phyloP scores from a whole-genome alignment of 352 stramenopile genomes.

The Phytophthora agathidicida region DNA sequence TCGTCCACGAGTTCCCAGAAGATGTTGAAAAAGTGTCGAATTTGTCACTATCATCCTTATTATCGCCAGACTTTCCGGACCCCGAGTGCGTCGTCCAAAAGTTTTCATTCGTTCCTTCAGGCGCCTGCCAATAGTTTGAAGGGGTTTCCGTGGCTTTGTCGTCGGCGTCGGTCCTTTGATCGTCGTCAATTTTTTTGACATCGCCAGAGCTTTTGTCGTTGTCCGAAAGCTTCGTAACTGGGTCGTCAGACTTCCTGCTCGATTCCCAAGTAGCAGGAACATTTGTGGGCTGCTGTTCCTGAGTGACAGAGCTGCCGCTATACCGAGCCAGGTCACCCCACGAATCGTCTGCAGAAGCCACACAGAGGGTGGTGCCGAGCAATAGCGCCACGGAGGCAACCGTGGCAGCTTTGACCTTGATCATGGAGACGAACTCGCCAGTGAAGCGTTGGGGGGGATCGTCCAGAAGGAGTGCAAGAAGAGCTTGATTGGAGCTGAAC shows the following conservation, averaged over 20 bases:
- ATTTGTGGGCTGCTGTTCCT: constrained; percentile 20
- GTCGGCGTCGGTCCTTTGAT: not conserved
- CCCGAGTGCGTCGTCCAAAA: constrained; percentile 14
- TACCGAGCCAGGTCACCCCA: constrained; percentile 24
- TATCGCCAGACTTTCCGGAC: constrained; percentile 9
- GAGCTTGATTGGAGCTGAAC: constrained; percentile 8
- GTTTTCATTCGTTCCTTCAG: not conserved
- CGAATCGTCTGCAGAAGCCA: constrained; percentile 16
- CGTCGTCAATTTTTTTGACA: constrained; percentile 6
- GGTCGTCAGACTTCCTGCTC: constrained; percentile 15
- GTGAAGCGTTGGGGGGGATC: not conserved
- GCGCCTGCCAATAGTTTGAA: constrained; percentile 1
- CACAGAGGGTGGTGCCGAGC: constrained; percentile 16
- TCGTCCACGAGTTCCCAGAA: constrained; percentile 1
- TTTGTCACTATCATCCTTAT: constrained; percentile 11
- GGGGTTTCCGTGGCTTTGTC: not conserved
- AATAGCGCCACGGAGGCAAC: constrained; percentile 17
- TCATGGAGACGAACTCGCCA: constrained; percentile 11
- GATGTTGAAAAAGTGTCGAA: constrained; percentile 6
- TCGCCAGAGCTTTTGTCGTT: constrained; percentile 2
- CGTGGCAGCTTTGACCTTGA: constrained; percentile 20
- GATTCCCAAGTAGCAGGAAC: constrained; percentile 5
- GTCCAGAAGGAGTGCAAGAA: not conserved
- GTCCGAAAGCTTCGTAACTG: not conserved
- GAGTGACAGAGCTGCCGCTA: constrained; percentile 3